These are phyloP conservation scores for Phlebiopsis gigantea DNA, from an alignment of 768 basidiomycete genomes.

Conservation along the genomic window DNA sequence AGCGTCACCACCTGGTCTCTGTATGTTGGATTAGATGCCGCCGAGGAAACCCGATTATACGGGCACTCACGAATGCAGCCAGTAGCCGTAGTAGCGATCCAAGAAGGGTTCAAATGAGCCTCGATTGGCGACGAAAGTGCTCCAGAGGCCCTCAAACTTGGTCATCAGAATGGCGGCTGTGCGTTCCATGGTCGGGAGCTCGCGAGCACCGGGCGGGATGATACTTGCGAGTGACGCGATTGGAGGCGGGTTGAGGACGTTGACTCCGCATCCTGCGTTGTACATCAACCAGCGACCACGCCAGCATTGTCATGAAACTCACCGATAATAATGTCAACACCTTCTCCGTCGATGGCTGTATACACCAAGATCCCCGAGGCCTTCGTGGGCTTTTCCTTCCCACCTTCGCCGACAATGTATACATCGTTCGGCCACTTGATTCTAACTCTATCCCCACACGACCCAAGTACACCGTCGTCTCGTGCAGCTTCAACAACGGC, in stretches of 20 bases:
- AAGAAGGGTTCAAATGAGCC: slow-evolving; percentile 82
- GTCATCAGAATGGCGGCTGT: slow-evolving; percentile 71
- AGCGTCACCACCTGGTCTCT: slow-evolving; percentile 79
- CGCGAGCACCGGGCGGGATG: slow-evolving; percentile 27
- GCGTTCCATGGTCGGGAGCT: slow-evolving; percentile 60
- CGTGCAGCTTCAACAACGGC: slow-evolving; percentile 87
- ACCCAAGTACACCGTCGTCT: slow-evolving; percentile 45
- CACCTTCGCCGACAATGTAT: slow-evolving; percentile 59
- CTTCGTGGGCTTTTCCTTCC: slow-evolving; percentile 59
- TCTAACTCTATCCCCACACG: slow-evolving; percentile 51
- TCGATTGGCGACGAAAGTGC: slow-evolving; percentile 51
- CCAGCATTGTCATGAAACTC: slow-evolving; percentile 20
- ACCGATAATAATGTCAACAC: slow-evolving; percentile 81
- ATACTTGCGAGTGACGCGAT: slow-evolving; percentile 79
- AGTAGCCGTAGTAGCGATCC: slow-evolving; percentile 69
- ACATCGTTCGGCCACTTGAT: slow-evolving; percentile 99
- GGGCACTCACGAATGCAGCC: slow-evolving; percentile 80
- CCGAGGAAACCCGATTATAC: no score
- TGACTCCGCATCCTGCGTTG: slow-evolving; percentile 76
- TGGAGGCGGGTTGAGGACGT: slow-evolving; percentile 78
- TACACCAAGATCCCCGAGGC: slow-evolving; percentile 91
- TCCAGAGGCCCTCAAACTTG: slow-evolving; percentile 79
- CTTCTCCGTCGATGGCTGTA: slow-evolving; percentile 70
- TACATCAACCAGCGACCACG: not conserved
- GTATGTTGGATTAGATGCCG: not conserved